These are phyloP conservation scores for Wallacemonas sp. DNA, from an alignment of 208 protist species.

Conservation along the genomic window DNA sequence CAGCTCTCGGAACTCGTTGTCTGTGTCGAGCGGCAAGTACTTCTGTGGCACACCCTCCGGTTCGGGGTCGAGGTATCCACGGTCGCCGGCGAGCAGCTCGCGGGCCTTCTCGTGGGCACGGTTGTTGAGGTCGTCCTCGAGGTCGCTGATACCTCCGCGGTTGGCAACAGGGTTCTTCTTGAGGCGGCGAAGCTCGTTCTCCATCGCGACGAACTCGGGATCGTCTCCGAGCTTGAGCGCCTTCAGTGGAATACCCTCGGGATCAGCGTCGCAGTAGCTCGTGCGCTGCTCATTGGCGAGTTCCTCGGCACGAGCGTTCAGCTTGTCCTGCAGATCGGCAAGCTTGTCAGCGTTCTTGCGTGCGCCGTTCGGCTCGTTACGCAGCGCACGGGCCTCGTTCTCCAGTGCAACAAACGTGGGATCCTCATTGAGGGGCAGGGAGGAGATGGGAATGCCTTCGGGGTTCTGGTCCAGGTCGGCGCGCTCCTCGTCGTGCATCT, in stretches of 20 bases:
- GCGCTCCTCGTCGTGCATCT: conserved; percentile 56
- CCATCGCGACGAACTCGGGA: conserved; percentile 43
- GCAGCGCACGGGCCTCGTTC: conserved; percentile 57
- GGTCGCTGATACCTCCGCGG: conserved; percentile 52
- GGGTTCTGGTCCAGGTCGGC: conserved; percentile 41
- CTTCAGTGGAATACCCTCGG: conserved; percentile 51
- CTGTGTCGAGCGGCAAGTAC: conserved; percentile 27
- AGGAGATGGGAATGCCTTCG: conserved; percentile 57
- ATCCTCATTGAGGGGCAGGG: conserved; percentile 70
- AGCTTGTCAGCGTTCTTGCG: conserved; percentile 44
- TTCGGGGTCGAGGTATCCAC: conserved; percentile 53
- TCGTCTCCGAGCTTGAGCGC: conserved; percentile 63
- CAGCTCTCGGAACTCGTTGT: conserved; percentile 26
- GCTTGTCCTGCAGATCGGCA: conserved; percentile 38
- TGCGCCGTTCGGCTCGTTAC: conserved; percentile 20
- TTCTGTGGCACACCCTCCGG: conserved; percentile 45
- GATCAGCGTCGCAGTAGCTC: conserved; percentile 39
- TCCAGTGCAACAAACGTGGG: conserved; percentile 51
- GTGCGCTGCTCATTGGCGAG: conserved; percentile 54
- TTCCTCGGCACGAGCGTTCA: conserved; percentile 63
- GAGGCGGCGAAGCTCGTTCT: conserved; percentile 50
- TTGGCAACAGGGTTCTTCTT: conserved; percentile 68
- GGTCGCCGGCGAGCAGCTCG: conserved; percentile 53
- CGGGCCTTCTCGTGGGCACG: conserved; percentile 53
- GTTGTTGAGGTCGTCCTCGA: conserved; percentile 68